These are phyloP conservation scores for Populus hybrid DNA, from an alignment of 441 rosid genomes.

Conservation along the genomic window DNA sequence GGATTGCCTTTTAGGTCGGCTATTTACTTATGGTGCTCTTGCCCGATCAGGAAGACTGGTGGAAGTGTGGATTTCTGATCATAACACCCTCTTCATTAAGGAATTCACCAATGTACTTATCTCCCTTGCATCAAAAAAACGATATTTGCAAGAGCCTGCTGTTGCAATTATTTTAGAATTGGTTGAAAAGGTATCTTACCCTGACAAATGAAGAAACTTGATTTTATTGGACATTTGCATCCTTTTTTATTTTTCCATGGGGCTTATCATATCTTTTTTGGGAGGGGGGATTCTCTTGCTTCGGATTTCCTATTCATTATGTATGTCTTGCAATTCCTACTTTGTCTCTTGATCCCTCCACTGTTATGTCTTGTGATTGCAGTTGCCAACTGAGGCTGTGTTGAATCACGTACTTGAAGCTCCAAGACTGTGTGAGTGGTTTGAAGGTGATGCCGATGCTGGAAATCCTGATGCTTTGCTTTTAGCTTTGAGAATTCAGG, in stretches of 20 bases:
- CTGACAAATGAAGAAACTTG: background rate
- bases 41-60: slow-evolving; percentile 68
- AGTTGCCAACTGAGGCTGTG: slow-evolving; percentile 76
- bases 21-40: slow-evolving; percentile 89
- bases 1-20: slow-evolving; percentile 85
- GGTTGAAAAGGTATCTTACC: slow-evolving; percentile 60
- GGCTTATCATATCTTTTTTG: background rate
- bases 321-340: background rate
- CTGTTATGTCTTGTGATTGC: slow-evolving; percentile 22
- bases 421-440: slow-evolving; percentile 67
- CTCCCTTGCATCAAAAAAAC: slow-evolving; percentile 69
- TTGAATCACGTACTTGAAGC: slow-evolving; percentile 64
- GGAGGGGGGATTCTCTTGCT: background rate
- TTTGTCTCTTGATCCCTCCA: background rate
- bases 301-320: too few species aligned
- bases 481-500: slow-evolving; percentile 68
- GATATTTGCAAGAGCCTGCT: slow-evolving; percentile 92
- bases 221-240: background rate
- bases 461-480: slow-evolving; percentile 97
- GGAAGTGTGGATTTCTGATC: slow-evolving; percentile 56
- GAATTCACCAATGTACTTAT: slow-evolving; percentile 58
- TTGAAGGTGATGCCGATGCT: slow-evolving; percentile 58
- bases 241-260: background rate
- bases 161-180: slow-evolving; percentile 63
- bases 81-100: slow-evolving; percentile 47